Percentiles rank a stretch among this genome's conserved stretches.
These are phyloP conservation scores for Aureobasidium sp. DNA, from an alignment of 2,329 filamentous ascomycete genomes.

Conservation along the genomic window DNA sequence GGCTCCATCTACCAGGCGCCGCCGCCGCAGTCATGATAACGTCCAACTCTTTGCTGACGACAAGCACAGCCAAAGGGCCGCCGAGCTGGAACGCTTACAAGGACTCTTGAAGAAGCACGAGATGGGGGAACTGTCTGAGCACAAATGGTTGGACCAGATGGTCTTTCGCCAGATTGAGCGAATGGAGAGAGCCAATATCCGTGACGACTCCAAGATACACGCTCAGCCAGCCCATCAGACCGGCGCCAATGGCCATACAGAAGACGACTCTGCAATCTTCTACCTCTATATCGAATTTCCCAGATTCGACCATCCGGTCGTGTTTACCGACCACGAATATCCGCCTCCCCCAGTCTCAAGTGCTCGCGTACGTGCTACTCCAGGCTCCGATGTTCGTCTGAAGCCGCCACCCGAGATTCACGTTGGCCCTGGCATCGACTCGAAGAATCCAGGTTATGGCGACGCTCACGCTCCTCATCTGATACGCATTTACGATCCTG, in stretches of 20 bases:
- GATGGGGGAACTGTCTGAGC: constrained; percentile 87
- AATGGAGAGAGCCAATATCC: constrained; percentile 32
- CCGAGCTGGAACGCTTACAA: constrained; percentile 84
- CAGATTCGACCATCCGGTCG: constrained; percentile 88
- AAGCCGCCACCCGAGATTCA: constrained; percentile 83
- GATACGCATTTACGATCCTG: constrained; percentile 85
- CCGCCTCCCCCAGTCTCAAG: constrained; percentile 73
- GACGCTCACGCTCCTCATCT: constrained; percentile 50
- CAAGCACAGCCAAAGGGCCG: constrained; percentile 30
- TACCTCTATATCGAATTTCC: constrained; percentile 85
- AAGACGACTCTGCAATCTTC: constrained; percentile 55
- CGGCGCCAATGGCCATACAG: constrained; percentile 28
- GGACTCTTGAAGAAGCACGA: constrained; percentile 94
- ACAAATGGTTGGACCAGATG: constrained; percentile 92
- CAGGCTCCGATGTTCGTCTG: constrained; percentile 59
- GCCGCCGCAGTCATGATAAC: constrained; percentile 38
- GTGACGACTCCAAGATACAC: constrained; percentile 22
- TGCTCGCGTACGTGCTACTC: constrained; percentile 43
- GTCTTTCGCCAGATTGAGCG: constrained; percentile 88
- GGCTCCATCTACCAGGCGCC: constrained; percentile 46
- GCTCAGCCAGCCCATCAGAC: neutral
- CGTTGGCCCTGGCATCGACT: constrained; percentile 76
- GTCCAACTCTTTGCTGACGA: constrained; percentile 49
- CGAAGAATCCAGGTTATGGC: constrained; percentile 39
- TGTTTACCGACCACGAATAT: constrained; percentile 93